These are phyloP conservation scores for Peterozyma xylosa DNA, from an alignment of 805 yeast genomes.

Conservation along the genomic window DNA sequence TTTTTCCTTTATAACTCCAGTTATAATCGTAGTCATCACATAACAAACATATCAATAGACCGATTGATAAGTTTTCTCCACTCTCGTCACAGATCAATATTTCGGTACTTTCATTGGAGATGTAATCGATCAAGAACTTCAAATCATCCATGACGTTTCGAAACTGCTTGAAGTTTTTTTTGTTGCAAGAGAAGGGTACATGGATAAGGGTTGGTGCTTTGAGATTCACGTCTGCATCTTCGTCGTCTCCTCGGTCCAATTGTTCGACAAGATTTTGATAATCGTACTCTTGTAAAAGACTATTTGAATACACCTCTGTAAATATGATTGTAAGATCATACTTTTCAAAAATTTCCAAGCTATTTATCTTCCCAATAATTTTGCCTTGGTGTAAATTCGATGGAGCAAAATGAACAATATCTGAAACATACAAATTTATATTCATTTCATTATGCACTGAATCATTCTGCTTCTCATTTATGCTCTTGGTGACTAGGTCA, in stretches of 20 bases:
- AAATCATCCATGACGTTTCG: slow-evolving; percentile 1
- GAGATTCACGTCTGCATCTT: too few species aligned
- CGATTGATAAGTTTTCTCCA: slow-evolving; percentile 62
- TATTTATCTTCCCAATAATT: background rate
- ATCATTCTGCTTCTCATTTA: slow-evolving; percentile 1
- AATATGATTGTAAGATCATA: slow-evolving; percentile 3
- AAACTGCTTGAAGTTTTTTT: slow-evolving; percentile 6
- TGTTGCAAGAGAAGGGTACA: slow-evolving; percentile 1
- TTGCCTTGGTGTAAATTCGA: background rate
- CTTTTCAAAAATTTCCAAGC: background rate
- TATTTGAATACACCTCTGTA: background rate
- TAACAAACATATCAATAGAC: slow-evolving; percentile 47
- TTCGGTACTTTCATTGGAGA: slow-evolving; percentile 8
- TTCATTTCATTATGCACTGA: background rate
- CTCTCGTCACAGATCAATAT: slow-evolving; percentile 50
- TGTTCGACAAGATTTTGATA: background rate
- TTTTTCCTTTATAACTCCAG: slow-evolving; percentile 45
- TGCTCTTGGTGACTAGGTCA: slow-evolving; percentile 11
- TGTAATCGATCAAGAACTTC: background rate
- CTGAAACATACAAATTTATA: background rate
- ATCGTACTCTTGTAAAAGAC: background rate
- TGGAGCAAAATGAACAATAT: background rate
- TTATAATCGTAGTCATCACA: slow-evolving; percentile 33
- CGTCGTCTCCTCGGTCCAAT: background rate
- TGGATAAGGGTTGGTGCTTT: background rate